Base-by-base conservation (phyloP, 2,329 filamentous ascomycete species). In the Scedosporium apiospermum region DNA sequence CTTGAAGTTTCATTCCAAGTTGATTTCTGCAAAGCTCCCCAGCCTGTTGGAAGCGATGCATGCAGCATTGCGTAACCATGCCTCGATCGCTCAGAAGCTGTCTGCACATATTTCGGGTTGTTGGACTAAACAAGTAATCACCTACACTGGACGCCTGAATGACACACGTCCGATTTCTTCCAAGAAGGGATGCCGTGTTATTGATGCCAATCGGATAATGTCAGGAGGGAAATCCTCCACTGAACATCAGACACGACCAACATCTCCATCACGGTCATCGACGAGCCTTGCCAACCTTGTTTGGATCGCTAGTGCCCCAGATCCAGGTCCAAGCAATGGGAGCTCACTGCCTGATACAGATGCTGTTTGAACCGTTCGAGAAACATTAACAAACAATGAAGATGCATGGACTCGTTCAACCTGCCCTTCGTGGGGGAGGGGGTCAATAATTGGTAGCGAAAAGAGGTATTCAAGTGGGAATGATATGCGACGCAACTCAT, bases 301-400 rank as follows among this genome's bases (percentile, higher is more conserved):
- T 55, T 55, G 51, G 51, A 49, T 49, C 44, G 44, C 44, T 49
- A n/a, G n/a, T 49, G 51, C 18, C 51, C 23, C 51, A 55, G 18
- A 55, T 55, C 51, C 51, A 23, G 51, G 51, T 55, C 51, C 18
- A 55, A 14, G 21, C 18, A 55, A 23, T 18, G 51, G 23, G 18
- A 23, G 5, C 21, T 23, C 6, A 55, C 23, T 18, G 7, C 18
- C 51, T 55, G 51, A 55, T 55, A 55, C 51, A 55, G 51, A 55
- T 55, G 51, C 51, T 55, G 51, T 55, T 55, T 55, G 51, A 55
- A 55, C 51, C 51, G 51, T 55, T 12, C 18, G 51, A 55, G 51
- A 55, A 55, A 55, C 51, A 55, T 23, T 55, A 30, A 27, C 23
- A 55, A 55, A 38, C 38, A 26, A 26, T 53, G 49, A 53, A 53